phyloP scores from a whole-genome alignment of 768 basidiomycete species.

The Collybia sp. region DNA sequence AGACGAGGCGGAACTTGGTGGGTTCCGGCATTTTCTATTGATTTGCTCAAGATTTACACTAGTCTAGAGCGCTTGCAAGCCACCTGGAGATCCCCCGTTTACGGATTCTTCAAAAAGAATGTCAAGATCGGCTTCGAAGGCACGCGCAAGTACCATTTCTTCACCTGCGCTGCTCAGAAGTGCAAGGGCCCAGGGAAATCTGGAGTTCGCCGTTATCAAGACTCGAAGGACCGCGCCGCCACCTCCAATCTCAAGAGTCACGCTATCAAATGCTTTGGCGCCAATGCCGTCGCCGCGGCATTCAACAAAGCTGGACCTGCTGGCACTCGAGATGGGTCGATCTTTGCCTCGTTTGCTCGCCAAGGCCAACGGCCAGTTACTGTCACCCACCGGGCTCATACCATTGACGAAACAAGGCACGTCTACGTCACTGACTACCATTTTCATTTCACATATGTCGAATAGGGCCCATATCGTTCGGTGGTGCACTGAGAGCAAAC shows the following conservation, averaged over 20 bases:
- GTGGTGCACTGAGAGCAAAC: no score
- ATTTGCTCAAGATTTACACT: no score
- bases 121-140: no score
- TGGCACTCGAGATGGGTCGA: slow-evolving; percentile 11
- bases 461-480: slow-evolving; percentile 5
- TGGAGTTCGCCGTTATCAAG: slow-evolving; percentile 6
- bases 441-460: neutral
- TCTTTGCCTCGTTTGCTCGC: slow-evolving; percentile 20
- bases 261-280: slow-evolving; percentile 21
- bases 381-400: slow-evolving; percentile 19
- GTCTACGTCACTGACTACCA: neutral
- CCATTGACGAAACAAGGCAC: slow-evolving; percentile 14
- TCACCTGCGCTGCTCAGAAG: no score
- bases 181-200: no score
- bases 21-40: no score
- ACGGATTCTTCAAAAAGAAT: no score
- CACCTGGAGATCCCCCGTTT: no score
- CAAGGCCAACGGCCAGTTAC: slow-evolving; percentile 14
- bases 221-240: slow-evolving; percentile 6
- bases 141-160: no score
- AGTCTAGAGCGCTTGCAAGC: no score
- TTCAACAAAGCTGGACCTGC: slow-evolving; percentile 2
- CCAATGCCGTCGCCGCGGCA: slow-evolving; percentile 1
- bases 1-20: no score
- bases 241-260: slow-evolving; percentile 19